Conservation (phyloP, 2,329 filamentous ascomycete species). For the Botrytis cinerea region DNA sequence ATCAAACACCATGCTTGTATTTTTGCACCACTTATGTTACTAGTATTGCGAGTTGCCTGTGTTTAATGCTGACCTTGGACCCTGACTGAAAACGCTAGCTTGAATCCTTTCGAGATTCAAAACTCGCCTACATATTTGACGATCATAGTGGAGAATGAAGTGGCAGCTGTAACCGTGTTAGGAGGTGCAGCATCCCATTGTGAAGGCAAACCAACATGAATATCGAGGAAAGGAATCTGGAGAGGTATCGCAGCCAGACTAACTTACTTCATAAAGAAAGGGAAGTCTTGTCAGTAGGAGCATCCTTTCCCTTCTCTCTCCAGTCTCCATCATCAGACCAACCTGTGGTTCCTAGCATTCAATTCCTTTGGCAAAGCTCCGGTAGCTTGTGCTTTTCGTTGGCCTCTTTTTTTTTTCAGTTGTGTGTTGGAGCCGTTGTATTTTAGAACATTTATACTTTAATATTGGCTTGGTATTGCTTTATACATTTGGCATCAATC, state of each 20-base stretch:
- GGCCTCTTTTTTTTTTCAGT: conserved; percentile 35
- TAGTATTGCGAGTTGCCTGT: not conserved
- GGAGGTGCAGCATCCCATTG: conserved; percentile 1
- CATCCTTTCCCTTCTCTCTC: conserved; percentile 26
- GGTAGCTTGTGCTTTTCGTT: conserved; percentile 45
- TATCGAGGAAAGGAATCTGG: not conserved
- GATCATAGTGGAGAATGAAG: conserved; percentile 28
- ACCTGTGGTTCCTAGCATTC: conserved; percentile 30
- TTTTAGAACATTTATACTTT: not conserved
- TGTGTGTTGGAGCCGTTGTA: conserved; percentile 14
- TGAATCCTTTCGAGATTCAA: conserved; percentile 38
- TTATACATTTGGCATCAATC: not conserved
- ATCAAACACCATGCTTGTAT: conserved; percentile 15
- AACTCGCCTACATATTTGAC: conserved; percentile 37
- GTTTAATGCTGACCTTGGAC: conserved; percentile 27
- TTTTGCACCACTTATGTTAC: conserved; percentile 8
- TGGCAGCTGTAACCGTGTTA: conserved; percentile 17
- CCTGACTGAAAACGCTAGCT: conserved; percentile 39
- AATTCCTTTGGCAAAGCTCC: conserved; percentile 48
- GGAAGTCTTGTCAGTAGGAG: conserved; percentile 8
- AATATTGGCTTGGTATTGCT: conserved; percentile 5
- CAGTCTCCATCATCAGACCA: conserved; percentile 39
- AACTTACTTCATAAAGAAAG: conserved; percentile 20
- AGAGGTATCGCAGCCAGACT: not conserved
- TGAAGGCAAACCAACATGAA: not conserved